Percentiles rank a stretch among this genome's conserved stretches.
phyloP scores from a whole-genome alignment of 306 rosid species.

The Vigna trinervia region DNA sequence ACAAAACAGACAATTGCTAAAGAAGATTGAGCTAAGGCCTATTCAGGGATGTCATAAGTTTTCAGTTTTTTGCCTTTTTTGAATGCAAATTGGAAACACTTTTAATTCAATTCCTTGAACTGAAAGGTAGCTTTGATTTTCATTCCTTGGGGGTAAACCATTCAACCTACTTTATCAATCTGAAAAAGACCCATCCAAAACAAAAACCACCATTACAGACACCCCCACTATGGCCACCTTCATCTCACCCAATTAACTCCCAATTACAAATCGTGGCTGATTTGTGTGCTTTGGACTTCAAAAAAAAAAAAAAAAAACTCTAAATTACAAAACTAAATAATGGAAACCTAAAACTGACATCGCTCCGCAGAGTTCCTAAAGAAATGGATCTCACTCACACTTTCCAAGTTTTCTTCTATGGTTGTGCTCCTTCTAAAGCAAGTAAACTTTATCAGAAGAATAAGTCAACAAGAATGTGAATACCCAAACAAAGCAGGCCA shows the following conservation, averaged over 20 bases:
- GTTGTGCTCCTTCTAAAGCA: conserved; percentile 12
- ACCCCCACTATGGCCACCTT: neutral
- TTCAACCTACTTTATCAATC: neutral
- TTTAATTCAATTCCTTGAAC: neutral
- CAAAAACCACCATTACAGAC: neutral
- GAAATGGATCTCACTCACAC: neutral
- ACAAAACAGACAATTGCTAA: neutral
- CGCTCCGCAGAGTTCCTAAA: neutral
- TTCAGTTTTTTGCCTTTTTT: no score
- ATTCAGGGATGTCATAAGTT: neutral
- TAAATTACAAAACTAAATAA: neutral
- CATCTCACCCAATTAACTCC: neutral
- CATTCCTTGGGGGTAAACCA: neutral
- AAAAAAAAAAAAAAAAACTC: neutral
- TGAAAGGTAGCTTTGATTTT: neutral
- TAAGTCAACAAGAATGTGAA: neutral
- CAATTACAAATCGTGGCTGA: neutral
- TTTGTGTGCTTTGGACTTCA: neutral
- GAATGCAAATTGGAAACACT: neutral
- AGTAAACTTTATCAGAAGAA: neutral
- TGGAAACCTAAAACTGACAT: neutral
- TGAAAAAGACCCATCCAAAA: neutral
- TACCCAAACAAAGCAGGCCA: neutral
- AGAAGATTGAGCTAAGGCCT: neutral
- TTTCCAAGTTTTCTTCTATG: neutral